Base-by-base conservation (phyloP, 371 early-diverging fungal species). In the Mucor indicus region DNA sequence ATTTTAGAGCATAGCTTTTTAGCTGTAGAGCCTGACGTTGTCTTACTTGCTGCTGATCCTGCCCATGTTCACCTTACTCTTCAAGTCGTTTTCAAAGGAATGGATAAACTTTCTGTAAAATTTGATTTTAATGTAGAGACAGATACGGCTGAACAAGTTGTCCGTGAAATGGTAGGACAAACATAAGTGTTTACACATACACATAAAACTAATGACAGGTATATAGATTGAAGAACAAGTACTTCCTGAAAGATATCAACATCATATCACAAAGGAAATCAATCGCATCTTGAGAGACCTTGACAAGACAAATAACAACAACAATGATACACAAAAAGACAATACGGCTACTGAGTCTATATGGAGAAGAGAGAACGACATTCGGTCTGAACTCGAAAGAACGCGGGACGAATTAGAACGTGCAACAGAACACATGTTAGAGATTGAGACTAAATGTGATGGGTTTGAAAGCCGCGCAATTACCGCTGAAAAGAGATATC, bases 61-160 rank as follows among this genome's bases (percentile, higher is more conserved):
- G 75, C 76, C 24, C 80, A 84, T 51, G 79, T 77, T 27, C 75
- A 87, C 31, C 57, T 92, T 24, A 82, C 77, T 2, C 71, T 91
- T 29, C 91, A 90, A 57, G 86, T 91, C 11, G 84, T 90, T 11
- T 91, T 91, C 57, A 86, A 83, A 51, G 90, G 89, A 17, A 84
- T 80, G 64, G 91, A 90, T 57, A 81, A 80, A 46, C 68, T 85
- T 11, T 86, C 91, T 6, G 89, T 94, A 19, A 92, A 90, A 58
- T 95, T 95, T 79, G 87, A 87, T 50, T 94, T 90, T 67, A 87
- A 93, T 62, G 79, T 83, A 7, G 85, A 89, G 30, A 84, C 80
- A 6, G 96, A 95, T 52, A 94, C 94, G 5, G 91, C 93, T 1
- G 93, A 93, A 48, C 86, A 87, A 54, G 92, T 95, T 7, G 91